Conservation (phyloP, 257 asterid genomes). For the Nicotiana obtusifolia region DNA sequence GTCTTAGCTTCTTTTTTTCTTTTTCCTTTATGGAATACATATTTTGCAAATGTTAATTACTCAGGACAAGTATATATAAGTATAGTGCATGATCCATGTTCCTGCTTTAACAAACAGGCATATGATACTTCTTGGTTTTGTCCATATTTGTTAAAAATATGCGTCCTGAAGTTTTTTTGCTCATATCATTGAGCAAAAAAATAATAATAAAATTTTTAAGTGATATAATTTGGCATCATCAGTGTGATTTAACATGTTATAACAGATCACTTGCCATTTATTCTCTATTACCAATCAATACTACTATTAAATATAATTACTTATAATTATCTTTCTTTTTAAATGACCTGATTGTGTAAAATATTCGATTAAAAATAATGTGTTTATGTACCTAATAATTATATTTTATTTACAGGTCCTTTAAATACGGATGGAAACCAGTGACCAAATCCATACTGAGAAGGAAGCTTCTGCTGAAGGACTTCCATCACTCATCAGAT, state of each 20-base stretch:
- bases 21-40: too few relatives aligned
- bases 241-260: neutral
- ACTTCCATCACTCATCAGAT: constrained; percentile 46
- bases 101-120: neutral
- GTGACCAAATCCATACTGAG: constrained; percentile 3
- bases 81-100: neutral
- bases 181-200: neutral
- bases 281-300: too few relatives aligned
- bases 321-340: neutral
- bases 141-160: neutral
- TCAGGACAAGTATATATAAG: neutral
- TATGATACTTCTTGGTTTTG: neutral
- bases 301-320: neutral
- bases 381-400: neutral
- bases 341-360: neutral
- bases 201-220: neutral
- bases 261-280: too few relatives aligned
- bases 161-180: neutral
- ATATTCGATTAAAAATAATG: neutral
- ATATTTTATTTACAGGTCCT: neutral
- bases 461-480: constrained; percentile 16
- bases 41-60: neutral
- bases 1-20: neutral
- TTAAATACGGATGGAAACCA: constrained; percentile 24
- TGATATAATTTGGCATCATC: neutral